Evolutionary conservation across 2,329 filamentous ascomycete genomes (phyloP), one percentile per base, ranked within the genome.

Genomic region (Rhynchosporium agropyri): DNA sequence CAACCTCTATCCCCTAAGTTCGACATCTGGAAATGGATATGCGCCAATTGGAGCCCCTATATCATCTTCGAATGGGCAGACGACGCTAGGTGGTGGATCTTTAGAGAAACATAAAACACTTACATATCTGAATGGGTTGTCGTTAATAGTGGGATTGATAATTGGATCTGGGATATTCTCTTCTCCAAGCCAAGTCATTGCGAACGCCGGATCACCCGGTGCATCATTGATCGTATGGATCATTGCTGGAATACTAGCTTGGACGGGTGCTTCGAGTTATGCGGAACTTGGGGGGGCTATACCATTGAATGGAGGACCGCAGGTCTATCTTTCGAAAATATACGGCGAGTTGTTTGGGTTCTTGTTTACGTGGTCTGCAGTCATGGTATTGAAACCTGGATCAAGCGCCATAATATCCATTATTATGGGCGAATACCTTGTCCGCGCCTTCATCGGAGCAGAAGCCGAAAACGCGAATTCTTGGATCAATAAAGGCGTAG

Each of bases 161-260:
- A 98, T 99, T 73, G 95, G 95, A 3, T 96, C 91, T 29, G 95
- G 94, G 13, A 97, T 99, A 72, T 99, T 98, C 78, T 96, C 92
- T 3, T 96, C 92, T 28, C 94, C 94, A 0, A 92, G 91, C 61
- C 91, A 96, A 74, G 94, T 99, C 71, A 97, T 95, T 77, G 84
- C 85, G 61, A 96, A 96, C 74, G 92, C 91, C 42, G 95, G 94
- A 9, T 97, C 93, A 33, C 91, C 93, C 0, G 95, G 93, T 56
- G 94, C 93, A 15, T 88, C 93, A 1, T 79, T 99, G 57, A 83
- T 97, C n/a, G 88, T 97, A 4, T 99, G 94, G 94, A 82, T 87
- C 1, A 86, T 98, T 48, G 93, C 94, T 2, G 94, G 94, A n/a
- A 74, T 97, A 26, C 80, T 99, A 65, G 94, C 94, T 1, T 99